Evolutionary conservation across 2,329 filamentous ascomycete genomes (phyloP), one percentile per base, ranked within the genome.

Genomic region (Alternaria dauci): DNA sequence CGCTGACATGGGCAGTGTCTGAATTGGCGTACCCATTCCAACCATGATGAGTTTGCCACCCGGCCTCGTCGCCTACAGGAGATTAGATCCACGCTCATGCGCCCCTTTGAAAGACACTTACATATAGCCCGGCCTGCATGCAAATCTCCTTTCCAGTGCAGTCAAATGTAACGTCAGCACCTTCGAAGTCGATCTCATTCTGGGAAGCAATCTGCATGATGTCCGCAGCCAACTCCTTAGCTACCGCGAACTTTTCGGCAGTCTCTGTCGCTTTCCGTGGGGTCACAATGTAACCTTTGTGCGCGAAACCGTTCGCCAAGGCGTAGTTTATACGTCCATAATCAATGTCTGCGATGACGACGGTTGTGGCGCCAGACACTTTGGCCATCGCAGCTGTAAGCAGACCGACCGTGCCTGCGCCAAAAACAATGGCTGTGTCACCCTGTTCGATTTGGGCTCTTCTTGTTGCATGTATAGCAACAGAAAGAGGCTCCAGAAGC

Each of bases 401-500:
- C 25, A 80, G 65, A 11, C 78, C 78, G 54, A 80, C 77, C 3
- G 93, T 92, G 0, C 93, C 93, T 4, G 92, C 92, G 46, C 93
- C 93, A 82, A 96, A 94, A 23, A 97, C 89, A 3, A 96, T 89
- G 16, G 93, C 91, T 7, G 86, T 88, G 74, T 93, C 87, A 8
- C 92, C 92, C 1, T 92, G 91, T 65, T 84, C 84, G 64, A 96
- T 84, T 26, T 80, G 79, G 2, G 90, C 92, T 81, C 94, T 91
- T 70, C 88, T 88, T 61, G 89, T 88, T 68, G 95, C 92, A 81
- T 96, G 93, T 32, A 96, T 93, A 14, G 90, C 93, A 28, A 96
- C 93, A 47, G 91, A 89, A 38, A 96, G 87, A 3, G 93, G 93
- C 59, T 80, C 79, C 8, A 80, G 59, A 20, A 80, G 63, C 4